Percentiles rank a stretch among this genome's conserved stretches.
phyloP scores from a whole-genome alignment of 192 early-diverging fungal species.

The Coemansia sp. region DNA sequence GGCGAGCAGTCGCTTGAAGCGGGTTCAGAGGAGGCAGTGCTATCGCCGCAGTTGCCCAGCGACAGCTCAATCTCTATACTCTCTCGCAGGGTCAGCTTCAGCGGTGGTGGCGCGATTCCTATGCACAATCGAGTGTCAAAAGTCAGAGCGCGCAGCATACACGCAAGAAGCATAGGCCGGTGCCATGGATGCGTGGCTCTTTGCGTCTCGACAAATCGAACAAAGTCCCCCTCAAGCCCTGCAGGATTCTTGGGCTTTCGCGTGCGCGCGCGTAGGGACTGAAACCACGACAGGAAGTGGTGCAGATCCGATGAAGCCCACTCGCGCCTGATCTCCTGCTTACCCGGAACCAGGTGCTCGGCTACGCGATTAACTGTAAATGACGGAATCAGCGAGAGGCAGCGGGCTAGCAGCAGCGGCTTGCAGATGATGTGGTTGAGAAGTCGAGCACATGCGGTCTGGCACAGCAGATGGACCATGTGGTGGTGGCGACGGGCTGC shows the following conservation, averaged over 20 bases:
- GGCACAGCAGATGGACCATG: slow-evolving; percentile 33
- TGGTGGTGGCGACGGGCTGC: slow-evolving; percentile 40
- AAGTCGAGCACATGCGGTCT: slow-evolving; percentile 7
- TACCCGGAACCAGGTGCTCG: slow-evolving; percentile 30
- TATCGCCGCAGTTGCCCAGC: neutral
- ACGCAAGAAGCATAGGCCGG: slow-evolving; percentile 39
- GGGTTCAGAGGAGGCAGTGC: neutral
- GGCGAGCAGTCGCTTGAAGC: neutral
- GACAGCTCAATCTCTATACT: slow-evolving; percentile 21
- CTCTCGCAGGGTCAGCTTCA: slow-evolving; percentile 40
- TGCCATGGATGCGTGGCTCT: slow-evolving; percentile 36
- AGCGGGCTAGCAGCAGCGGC: slow-evolving; percentile 5
- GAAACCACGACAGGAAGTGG: slow-evolving; percentile 23
- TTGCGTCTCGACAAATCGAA: slow-evolving; percentile 16
- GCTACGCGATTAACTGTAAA: slow-evolving; percentile 17
- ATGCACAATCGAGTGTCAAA: slow-evolving; percentile 42
- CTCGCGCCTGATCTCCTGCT: slow-evolving; percentile 30
- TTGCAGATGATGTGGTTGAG: slow-evolving; percentile 24
- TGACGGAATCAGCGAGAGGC: slow-evolving; percentile 29
- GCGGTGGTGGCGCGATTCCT: slow-evolving; percentile 31
- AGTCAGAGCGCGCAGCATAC: slow-evolving; percentile 31
- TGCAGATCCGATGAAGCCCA: slow-evolving; percentile 48
- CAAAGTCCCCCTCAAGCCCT: slow-evolving; percentile 13
- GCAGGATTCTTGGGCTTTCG: neutral
- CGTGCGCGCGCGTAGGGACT: neutral